Base-by-base conservation (phyloP, 1,139 yeast species). In the Scheffersomyces parashehatae region DNA sequence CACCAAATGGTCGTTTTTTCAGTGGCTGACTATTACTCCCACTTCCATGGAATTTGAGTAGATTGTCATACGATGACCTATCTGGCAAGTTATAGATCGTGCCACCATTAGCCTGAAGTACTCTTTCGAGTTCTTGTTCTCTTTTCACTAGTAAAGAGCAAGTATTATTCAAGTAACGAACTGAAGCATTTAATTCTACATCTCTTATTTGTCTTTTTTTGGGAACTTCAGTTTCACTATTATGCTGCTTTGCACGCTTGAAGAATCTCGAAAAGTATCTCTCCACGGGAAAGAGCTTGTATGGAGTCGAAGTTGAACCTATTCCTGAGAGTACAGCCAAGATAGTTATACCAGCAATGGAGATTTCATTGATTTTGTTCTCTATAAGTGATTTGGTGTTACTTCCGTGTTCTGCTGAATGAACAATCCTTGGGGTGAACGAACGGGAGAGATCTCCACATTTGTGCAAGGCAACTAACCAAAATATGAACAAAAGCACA, bases 241-340 rank as follows among this genome's bases (percentile, higher is more conserved):
- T 10, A 14, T 12, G 36, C 2, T 34, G 28, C 20, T 33, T 35
- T 34, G 11, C 26, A 14, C 40, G 28, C 11, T 29, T 40, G 9
- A 44, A 15, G 4, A 40, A 29, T 11, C 35, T 38, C 13, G 46
- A 41, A 10, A 48, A 14, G 20, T 33, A 46, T 30, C 26, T 41
- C 35, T 42, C 55, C 35, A 50, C 41, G 4, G 51, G 39, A 37
- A 58, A 53, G 15, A 53, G 41, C 34, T 59, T 58, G 47, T 65
- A 68, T 0, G 86, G 82, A 0, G 89, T 83, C n/a, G 90, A 75
- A 12, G 82, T 79, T 9, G 90, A 83, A 2, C 93, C 93, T 36
- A 87, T 70, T 0, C 95, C 95, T 2, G 90, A 83, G 33, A 88
- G 65, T 0, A 79, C 60, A 0, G 91, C 89, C 75, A 86, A 83